These are phyloP conservation scores for Hysterangium stoloniferum DNA, from an alignment of 768 basidiomycete genomes.

Conservation along the genomic window DNA sequence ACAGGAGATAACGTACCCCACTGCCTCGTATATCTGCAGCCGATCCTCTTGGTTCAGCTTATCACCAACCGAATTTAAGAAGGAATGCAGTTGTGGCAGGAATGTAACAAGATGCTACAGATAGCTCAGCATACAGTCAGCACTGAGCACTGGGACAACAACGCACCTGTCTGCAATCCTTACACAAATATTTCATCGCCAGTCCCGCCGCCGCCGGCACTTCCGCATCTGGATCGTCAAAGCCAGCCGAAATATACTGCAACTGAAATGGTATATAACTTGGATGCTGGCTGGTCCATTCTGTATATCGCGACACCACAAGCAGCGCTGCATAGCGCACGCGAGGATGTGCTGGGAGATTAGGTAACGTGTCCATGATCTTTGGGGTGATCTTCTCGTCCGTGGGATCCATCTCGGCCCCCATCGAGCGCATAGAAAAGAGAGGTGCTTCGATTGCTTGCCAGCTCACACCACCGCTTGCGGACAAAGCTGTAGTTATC, in stretches of 20 bases:
- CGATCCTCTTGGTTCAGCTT: slow-evolving; percentile 83
- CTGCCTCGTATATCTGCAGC: slow-evolving; percentile 90
- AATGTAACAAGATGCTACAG: slow-evolving; percentile 82
- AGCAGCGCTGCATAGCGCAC: slow-evolving; percentile 94
- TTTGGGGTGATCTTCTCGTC: slow-evolving; percentile 88
- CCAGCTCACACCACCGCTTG: slow-evolving; percentile 51
- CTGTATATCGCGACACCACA: slow-evolving; percentile 92
- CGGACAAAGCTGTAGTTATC: slow-evolving; percentile 65
- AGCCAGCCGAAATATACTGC: slow-evolving; percentile 88
- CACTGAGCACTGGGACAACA: slow-evolving; percentile 1
- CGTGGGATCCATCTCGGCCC: slow-evolving; percentile 77
- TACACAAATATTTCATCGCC: slow-evolving; percentile 92
- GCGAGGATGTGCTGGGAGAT: slow-evolving; percentile 79
- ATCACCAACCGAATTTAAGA: slow-evolving; percentile 69
- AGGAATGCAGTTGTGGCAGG: slow-evolving; percentile 84
- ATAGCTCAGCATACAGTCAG: slow-evolving; percentile 5
- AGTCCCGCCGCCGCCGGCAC: slow-evolving; percentile 93
- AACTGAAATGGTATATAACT: slow-evolving; percentile 79
- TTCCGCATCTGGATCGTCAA: slow-evolving; percentile 69
- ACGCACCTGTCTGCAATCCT: slow-evolving; percentile 85
- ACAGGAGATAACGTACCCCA: slow-evolving; percentile 88
- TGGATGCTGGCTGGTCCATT: slow-evolving; percentile 91
- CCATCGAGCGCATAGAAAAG: slow-evolving; percentile 98
- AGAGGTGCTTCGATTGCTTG: slow-evolving; percentile 96
- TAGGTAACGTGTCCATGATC: slow-evolving; percentile 91